A percentile compares a stretch with the other conserved stretches of the same genome.
Conservation (phyloP, 1,139 yeast species). For the Yamadazyma buinensis region DNA sequence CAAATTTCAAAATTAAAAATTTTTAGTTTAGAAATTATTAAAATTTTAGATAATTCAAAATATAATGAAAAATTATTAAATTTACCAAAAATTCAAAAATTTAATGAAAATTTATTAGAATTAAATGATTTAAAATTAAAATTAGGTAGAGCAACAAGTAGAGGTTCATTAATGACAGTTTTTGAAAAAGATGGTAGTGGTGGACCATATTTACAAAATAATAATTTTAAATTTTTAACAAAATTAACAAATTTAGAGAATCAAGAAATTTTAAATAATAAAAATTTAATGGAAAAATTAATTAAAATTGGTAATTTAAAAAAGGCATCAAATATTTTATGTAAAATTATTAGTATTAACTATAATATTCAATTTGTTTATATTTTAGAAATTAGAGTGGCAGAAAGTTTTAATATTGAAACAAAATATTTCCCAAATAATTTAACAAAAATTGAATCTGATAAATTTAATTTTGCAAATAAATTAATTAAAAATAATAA, state of each 20-base stretch:
- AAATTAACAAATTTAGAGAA: slow-evolving; percentile 20
- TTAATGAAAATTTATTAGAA: slow-evolving; percentile 17
- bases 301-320: slow-evolving; percentile 39
- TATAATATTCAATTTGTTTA: slow-evolving; percentile 49
- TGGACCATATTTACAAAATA: slow-evolving; percentile 49
- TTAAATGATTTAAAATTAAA: slow-evolving; percentile 25
- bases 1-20: slow-evolving; percentile 31
- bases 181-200: slow-evolving; percentile 65
- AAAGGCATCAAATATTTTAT: slow-evolving; percentile 38
- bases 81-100: slow-evolving; percentile 3
- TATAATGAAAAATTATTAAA: slow-evolving; percentile 7
- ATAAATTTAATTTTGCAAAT: slow-evolving; percentile 35
- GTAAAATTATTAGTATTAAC: slow-evolving; percentile 36
- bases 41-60: slow-evolving; percentile 25
- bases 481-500: slow-evolving; percentile 25
- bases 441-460: slow-evolving; percentile 40
- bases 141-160: slow-evolving; percentile 56
- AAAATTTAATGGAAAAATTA: slow-evolving; percentile 35
- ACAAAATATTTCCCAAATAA: slow-evolving; percentile 38
- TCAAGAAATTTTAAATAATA: slow-evolving; percentile 16
- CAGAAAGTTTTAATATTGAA: slow-evolving; percentile 41
- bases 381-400: slow-evolving; percentile 52
- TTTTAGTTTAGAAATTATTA: slow-evolving; percentile 42
- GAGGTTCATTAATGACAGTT: slow-evolving; percentile 34
- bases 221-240: slow-evolving; percentile 35